Percentiles rank a stretch among this genome's conserved stretches.
Conservation (phyloP, 202 grass and related monocot species). For the Zoysia matrella region DNA sequence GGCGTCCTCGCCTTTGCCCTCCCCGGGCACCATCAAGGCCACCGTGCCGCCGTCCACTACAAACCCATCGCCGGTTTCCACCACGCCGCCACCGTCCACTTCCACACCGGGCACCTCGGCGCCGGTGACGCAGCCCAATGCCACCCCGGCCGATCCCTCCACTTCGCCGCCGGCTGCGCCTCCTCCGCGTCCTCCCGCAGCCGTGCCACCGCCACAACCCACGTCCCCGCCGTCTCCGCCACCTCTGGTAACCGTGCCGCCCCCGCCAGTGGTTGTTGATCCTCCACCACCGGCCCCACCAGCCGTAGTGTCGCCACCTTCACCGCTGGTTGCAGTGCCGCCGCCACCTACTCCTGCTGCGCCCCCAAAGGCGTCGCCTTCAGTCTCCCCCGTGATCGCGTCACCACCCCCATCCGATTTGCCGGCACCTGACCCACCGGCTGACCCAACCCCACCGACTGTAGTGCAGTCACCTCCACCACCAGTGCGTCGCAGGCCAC, state of each 20-base stretch:
- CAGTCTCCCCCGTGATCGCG: conserved; percentile 20
- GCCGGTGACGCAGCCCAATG: conserved; percentile 53
- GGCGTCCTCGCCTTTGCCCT: conserved; percentile 71
- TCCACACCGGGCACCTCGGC: conserved; percentile 19
- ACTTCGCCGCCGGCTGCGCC: conserved; percentile 27
- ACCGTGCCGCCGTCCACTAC: conserved; percentile 27
- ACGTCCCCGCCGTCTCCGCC: conserved; percentile 47
- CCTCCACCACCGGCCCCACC: conserved; percentile 38
- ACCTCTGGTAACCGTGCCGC: conserved; percentile 25
- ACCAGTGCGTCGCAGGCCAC: conserved; percentile 18
- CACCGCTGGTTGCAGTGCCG: conserved; percentile 27
- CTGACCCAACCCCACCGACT: conserved; percentile 36
- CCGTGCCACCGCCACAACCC: conserved; percentile 28
- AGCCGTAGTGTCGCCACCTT: conserved; percentile 47
- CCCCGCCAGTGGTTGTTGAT: conserved; percentile 23
- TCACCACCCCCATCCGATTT: conserved; percentile 45
- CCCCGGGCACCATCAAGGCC: conserved; percentile 35
- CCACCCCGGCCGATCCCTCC: conserved; percentile 54
- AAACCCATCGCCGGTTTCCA: conserved; percentile 1
- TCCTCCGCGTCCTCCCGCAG: conserved; percentile 40
- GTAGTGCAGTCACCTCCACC: conserved; percentile 44
- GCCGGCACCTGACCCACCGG: conserved; percentile 44
- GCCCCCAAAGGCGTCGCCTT: conserved; percentile 46
- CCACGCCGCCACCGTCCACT: conserved; percentile 15
- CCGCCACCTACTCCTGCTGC: conserved; percentile 35